Evolutionary conservation across 2,329 filamentous ascomycete genomes (phyloP), one percentile per base, ranked within the genome.

Genomic region (Ramichloridium luteum): DNA sequence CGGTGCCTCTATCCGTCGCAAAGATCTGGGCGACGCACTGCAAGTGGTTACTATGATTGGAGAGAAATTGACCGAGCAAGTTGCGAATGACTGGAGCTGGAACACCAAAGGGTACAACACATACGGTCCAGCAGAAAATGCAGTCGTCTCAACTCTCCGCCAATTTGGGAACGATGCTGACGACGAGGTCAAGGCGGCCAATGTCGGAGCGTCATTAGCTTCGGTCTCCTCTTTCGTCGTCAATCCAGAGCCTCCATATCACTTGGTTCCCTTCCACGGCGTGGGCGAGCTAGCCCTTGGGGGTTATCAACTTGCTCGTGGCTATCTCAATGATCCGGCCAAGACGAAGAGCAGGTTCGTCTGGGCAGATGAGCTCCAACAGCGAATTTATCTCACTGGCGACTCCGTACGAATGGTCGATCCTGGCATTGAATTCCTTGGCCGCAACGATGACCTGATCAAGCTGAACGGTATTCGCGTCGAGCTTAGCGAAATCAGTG

Each of bases 351-450:
- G 45, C 11, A 51, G 50, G 16, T 54, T 51, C 27, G 36, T 54
- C 10, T 56, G 49, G 49, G 54, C 47, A 10, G 43, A 72, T 1
- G 77, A 86, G 46, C 65, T 74, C 0, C 39, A 53, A 1, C 16
- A 37, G 34, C 20, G 14, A 13, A 27, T 39, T 1, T 40, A 40
- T 16, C 27, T 30, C 11, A 48, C 45, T 6, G 38, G 40, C 9
- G 44, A 48, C 27, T 12, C 47, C 5, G 44, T 41, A 2, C 32
- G 36, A 13, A 26, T 38, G 10, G 31, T 34, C 10, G 37, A 47
- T 28, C 36, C 40, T 11, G 33, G 32, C 11, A 5, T 45, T 5
- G 22, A 32, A 14, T 38, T 44, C 15, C n/a, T 45, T 15, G 36
- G 40, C 4, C 38, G 44, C 6, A 43, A 41, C 16, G 36, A 45